These are phyloP conservation scores for Candida morakotiae DNA, from an alignment of 805 yeast genomes.

Conservation along the genomic window DNA sequence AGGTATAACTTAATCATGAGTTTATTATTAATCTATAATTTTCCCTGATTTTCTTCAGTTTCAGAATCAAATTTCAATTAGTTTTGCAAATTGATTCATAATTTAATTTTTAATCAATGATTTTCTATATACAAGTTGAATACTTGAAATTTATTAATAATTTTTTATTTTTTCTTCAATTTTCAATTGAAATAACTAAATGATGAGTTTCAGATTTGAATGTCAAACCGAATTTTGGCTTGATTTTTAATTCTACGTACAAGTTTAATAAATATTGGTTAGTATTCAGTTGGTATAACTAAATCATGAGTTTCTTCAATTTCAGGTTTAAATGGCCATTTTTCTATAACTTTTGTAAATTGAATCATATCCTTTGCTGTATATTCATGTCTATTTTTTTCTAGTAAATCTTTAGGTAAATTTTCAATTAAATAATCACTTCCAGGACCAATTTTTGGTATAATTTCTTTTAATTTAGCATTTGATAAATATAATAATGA, in stretches of 20 bases:
- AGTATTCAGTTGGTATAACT: conserved; percentile 3
- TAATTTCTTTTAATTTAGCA: conserved; percentile 4
- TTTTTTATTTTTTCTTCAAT: too few species aligned
- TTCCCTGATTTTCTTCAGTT: too few species aligned
- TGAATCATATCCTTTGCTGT: conserved; percentile 50
- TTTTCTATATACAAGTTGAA: neutral
- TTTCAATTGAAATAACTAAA: too few species aligned
- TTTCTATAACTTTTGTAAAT: conserved; percentile 49
- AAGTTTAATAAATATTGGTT: neutral
- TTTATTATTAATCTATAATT: neutral
- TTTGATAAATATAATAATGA: conserved; percentile 2
- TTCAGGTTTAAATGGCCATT: conserved; percentile 86
- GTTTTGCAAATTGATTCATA: too few species aligned
- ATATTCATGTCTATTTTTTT: conserved; percentile 46
- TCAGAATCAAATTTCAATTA: too few species aligned
- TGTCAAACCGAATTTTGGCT: too few species aligned
- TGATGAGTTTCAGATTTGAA: too few species aligned
- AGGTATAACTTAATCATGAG: neutral
- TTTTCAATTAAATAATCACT: conserved; percentile 48
- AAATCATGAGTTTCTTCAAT: conserved; percentile 16
- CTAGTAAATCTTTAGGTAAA: conserved; percentile 30
- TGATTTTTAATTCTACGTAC: conserved; percentile 3
- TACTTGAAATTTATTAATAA: too few species aligned
- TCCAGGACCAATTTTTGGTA: conserved; percentile 71
- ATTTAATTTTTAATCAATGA: too few species aligned